Evolutionary conservation across 1,284 basidiomycete genomes (phyloP).

Genomic region (Microbotryum scabiosae): DNA sequence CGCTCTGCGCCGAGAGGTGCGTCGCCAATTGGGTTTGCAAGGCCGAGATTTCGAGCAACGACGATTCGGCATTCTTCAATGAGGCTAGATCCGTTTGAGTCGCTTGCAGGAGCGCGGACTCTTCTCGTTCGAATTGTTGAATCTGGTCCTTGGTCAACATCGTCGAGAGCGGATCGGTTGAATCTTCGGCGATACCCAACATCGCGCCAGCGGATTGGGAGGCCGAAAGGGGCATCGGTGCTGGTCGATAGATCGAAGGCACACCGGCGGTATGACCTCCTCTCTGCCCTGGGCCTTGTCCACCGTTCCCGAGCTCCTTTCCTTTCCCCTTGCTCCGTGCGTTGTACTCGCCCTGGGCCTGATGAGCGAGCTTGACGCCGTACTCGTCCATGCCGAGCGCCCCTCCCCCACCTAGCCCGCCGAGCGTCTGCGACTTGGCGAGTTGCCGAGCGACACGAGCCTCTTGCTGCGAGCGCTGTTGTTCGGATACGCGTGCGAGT

Average conservation of each 20-base stretch:
- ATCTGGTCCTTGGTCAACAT: conserved; percentile 75
- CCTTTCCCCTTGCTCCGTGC: conserved; percentile 46
- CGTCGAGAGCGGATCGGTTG: conserved; percentile 51
- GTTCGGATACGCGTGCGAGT: conserved; percentile 65
- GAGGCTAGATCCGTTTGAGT: conserved; percentile 75
- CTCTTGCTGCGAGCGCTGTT: conserved; percentile 78
- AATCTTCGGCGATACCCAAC: conserved; percentile 36
- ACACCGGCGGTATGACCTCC: conserved; percentile 28
- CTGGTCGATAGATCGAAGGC: conserved; percentile 53
- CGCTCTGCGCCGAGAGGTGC: conserved; percentile 78
- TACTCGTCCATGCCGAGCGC: conserved; percentile 22
- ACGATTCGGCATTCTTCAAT: conserved; percentile 78
- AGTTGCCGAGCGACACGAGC: conserved; percentile 70
- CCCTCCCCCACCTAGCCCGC: conserved; percentile 39
- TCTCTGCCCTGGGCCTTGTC: background rate
- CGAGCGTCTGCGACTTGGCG: conserved; percentile 67
- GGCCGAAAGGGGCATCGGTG: conserved; percentile 27
- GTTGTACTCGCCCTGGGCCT: conserved; percentile 41
- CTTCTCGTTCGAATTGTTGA: conserved; percentile 81
- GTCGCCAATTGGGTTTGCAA: conserved; percentile 78
- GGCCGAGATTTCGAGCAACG: conserved; percentile 78
- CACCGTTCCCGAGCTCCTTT: background rate
- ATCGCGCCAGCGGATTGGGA: background rate
- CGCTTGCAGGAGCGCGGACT: conserved; percentile 68
- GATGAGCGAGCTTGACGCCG: conserved; percentile 11